Base-by-base conservation (phyloP, 768 basidiomycete genomes). In the Termitomyces sp. region DNA sequence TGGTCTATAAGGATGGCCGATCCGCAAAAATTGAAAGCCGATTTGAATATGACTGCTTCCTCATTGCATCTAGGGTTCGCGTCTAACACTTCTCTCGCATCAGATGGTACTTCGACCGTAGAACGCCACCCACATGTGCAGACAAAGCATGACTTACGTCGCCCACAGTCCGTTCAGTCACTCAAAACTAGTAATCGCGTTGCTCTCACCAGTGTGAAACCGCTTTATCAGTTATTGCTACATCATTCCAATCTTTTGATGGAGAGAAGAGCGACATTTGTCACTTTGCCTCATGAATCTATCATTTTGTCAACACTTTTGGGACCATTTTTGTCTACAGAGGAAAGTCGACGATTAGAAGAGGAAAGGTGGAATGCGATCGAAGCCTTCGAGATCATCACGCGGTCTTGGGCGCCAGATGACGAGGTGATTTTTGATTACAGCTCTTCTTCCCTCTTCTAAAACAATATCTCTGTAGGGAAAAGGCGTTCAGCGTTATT, bases 251-350 rank as follows among this genome's bases (percentile, higher is more conserved):
- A 71, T 10, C 67, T 76, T 16, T 63, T 66, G 48, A 37, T 65
- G 32, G 62, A 72, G 47, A 58, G 68, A 60, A 56, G 60, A 44
- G 39, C 69, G 50, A 55, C 63, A 48, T 53, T 73, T n/a, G 43
- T 69, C 9, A 59, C 65, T 42, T 72, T 87, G 5, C 87, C 88
- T 0, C 74, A 79, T 51, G 87, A 91, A 67, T 68, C 66, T 7
- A 74, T 83, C 39, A 81, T 88, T 0, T 72, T 88, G 9, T 82
- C 84, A 0, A 77, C 82, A 0, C 69, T 90, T 8, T 69, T 88
- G 22, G 71, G 69, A 6, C 85, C 87, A 0, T 88, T 88, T 59
- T 59, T 82, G 6, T 70, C 69, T 5, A 69, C 65, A 7, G 69
- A 74, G 13, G 67, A 63, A 20, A 72, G 73, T 4, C 54, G 66